Percentiles rank a stretch among this genome's conserved stretches.
These are phyloP conservation scores for Oryza punctata DNA, from an alignment of 176 grass and related monocot species.

Conservation along the genomic window DNA sequence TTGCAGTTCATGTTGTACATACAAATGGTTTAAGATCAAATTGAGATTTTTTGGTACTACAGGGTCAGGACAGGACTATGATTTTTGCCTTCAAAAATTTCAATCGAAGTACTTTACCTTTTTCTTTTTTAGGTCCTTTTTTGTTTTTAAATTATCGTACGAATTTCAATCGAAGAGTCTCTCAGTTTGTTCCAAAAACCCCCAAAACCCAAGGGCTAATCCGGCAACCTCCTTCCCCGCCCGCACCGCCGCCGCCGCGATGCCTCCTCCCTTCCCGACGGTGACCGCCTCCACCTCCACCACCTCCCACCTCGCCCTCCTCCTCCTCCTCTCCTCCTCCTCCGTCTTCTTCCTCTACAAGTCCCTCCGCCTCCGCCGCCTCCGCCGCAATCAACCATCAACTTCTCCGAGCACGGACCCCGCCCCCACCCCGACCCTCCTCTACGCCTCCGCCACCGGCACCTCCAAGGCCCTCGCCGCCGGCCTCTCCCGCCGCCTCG, in stretches of 20 bases:
- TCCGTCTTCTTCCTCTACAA: conserved; percentile 78
- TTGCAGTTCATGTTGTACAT: background rate
- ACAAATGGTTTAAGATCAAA: background rate
- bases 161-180: background rate
- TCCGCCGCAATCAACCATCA: background rate
- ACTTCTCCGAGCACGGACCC: background rate
- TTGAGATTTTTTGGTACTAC: too few species aligned
- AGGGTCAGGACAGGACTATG: too few species aligned
- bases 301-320: conserved; percentile 54
- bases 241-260: conserved; percentile 20
- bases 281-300: conserved; percentile 29
- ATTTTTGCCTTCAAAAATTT: too few species aligned
- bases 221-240: background rate
- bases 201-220: conserved; percentile 42
- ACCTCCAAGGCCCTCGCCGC: conserved; percentile 70
- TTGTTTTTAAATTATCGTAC: background rate
- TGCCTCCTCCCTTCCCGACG: conserved; percentile 28
- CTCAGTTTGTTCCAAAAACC: background rate
- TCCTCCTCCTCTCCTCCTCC: conserved; percentile 71
- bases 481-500: conserved; percentile 47
- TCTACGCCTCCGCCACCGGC: conserved; percentile 69
- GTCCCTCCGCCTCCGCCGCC: conserved; percentile 56
- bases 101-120: too few species aligned
- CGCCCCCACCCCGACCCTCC: conserved; percentile 46
- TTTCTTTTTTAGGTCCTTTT: too few species aligned